A percentile compares a stretch with the other conserved stretches of the same genome.
These are phyloP conservation scores for Trichosporon inkin DNA, from an alignment of 1,284 basidiomycete species.

Conservation along the genomic window DNA sequence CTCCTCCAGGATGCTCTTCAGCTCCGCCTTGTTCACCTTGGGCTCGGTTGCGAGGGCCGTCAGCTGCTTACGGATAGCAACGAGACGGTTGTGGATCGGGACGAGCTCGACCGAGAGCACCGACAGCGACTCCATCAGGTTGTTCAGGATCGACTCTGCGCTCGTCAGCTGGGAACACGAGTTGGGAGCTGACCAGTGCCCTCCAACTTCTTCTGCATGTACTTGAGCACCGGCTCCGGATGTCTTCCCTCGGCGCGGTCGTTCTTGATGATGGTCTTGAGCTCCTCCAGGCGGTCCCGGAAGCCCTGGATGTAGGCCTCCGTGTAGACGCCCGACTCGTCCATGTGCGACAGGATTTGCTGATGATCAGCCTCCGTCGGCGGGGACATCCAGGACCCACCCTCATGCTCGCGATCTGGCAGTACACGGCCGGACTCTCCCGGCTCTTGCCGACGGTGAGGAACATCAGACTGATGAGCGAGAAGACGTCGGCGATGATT, in stretches of 20 bases:
- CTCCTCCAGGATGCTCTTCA: conserved; percentile 87
- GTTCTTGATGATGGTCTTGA: conserved; percentile 75
- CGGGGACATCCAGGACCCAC: too few species aligned
- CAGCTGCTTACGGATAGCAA: conserved; percentile 82
- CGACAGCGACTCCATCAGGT: conserved; percentile 74
- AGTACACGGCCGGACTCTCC: conserved; percentile 87
- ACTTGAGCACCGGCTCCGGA: conserved; percentile 78
- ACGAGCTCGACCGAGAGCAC: conserved; percentile 81
- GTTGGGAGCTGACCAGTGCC: conserved; percentile 72
- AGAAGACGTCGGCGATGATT: conserved; percentile 87
- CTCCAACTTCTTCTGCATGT: conserved; percentile 84
- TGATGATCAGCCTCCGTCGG: conserved; percentile 49
- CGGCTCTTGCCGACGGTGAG: conserved; percentile 88
- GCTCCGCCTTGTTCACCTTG: conserved; percentile 75
- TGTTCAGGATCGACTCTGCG: conserved; percentile 68
- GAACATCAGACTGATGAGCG: conserved; percentile 84
- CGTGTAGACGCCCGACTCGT: conserved; percentile 88
- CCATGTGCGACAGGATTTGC: conserved; percentile 91
- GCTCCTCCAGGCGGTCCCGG: conserved; percentile 68
- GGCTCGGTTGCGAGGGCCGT: conserved; percentile 83
- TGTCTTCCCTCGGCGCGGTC: conserved; percentile 79
- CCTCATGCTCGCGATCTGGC: conserved; percentile 87
- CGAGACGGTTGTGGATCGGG: conserved; percentile 82
- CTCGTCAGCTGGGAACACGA: neutral
- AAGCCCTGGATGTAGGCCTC: conserved; percentile 83